Percentiles rank a stretch among this genome's conserved stretches.
These are phyloP conservation scores for Geosiphon pyriformis DNA, from an alignment of 192 early-diverging fungal species.

Conservation along the genomic window DNA sequence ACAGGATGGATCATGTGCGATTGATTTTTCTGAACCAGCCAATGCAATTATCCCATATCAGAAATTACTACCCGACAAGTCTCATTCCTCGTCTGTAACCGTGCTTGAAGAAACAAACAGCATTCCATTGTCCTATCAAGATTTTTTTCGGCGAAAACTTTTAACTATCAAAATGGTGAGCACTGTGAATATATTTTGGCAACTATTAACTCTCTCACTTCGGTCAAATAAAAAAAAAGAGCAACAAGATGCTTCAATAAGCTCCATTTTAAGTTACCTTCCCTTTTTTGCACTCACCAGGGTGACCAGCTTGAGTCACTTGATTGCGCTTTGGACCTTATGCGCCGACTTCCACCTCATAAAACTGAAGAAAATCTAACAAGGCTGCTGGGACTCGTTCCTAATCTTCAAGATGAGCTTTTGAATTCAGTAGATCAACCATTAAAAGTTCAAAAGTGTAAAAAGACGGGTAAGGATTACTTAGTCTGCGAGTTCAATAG, in stretches of 20 bases:
- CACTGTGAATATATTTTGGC: background rate
- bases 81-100: too few relatives aligned
- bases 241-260: background rate
- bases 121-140: background rate
- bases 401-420: constrained; percentile 86
- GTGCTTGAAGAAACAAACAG: background rate
- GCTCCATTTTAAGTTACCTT: background rate
- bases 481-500: constrained; percentile 94
- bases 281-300: constrained; percentile 4
- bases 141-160: constrained; percentile 15
- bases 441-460: constrained; percentile 69
- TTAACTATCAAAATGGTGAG: constrained; percentile 18
- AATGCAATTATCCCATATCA: constrained; percentile 18
- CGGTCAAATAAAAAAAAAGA: too few relatives aligned
- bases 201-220: background rate
- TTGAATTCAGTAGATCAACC: constrained; percentile 92
- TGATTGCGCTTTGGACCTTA: constrained; percentile 94
- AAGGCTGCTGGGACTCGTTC: constrained; percentile 75
- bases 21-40: constrained; percentile 17
- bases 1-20: constrained; percentile 13
- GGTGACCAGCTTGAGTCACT: constrained; percentile 53
- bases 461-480: constrained; percentile 71
- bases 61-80: background rate
- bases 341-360: constrained; percentile 93
- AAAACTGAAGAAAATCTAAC: constrained; percentile 82